Conservation (phyloP, 208 protist genomes). For the Leptomonas seymouri region DNA sequence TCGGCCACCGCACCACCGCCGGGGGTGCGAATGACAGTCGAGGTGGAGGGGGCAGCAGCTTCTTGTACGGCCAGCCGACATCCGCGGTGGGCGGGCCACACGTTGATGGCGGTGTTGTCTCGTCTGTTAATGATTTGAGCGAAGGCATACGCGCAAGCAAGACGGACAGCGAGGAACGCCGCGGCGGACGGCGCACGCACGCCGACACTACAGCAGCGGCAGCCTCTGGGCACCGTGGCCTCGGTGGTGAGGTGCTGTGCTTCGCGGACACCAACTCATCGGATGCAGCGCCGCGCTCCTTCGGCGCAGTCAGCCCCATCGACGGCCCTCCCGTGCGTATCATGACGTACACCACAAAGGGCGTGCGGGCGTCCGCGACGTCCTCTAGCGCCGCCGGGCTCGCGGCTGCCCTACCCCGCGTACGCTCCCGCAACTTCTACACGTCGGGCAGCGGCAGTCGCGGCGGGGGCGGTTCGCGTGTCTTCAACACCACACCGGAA, state of each 20-base stretch:
- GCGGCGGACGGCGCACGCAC: background rate
- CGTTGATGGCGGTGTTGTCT: background rate
- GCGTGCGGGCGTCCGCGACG: background rate
- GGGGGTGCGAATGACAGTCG: background rate
- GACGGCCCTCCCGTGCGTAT: conserved; percentile 11
- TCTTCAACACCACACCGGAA: conserved; percentile 76
- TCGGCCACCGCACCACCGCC: conserved; percentile 17
- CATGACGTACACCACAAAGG: conserved; percentile 21
- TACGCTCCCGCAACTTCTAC: conserved; percentile 31
- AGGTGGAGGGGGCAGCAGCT: background rate
- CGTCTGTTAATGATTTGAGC: background rate
- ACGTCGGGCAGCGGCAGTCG: conserved; percentile 26
- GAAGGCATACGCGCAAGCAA: background rate
- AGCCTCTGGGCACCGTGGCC: conserved; percentile 26
- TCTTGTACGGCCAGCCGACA: background rate
- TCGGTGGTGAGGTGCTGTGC: conserved; percentile 50
- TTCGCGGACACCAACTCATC: conserved; percentile 19
- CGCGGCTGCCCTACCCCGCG: conserved; percentile 10
- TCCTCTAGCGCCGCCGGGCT: conserved; percentile 4
- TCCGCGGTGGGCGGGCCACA: background rate
- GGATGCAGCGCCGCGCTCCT: conserved; percentile 9
- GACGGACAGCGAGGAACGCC: conserved; percentile 20
- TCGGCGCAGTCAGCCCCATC: conserved; percentile 13
- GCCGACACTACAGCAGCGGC: conserved; percentile 8
- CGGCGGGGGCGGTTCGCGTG: conserved; percentile 19